These are phyloP conservation scores for Aspergillus haitiensis DNA, from an alignment of 495 filamentous ascomycete species.

Conservation along the genomic window DNA sequence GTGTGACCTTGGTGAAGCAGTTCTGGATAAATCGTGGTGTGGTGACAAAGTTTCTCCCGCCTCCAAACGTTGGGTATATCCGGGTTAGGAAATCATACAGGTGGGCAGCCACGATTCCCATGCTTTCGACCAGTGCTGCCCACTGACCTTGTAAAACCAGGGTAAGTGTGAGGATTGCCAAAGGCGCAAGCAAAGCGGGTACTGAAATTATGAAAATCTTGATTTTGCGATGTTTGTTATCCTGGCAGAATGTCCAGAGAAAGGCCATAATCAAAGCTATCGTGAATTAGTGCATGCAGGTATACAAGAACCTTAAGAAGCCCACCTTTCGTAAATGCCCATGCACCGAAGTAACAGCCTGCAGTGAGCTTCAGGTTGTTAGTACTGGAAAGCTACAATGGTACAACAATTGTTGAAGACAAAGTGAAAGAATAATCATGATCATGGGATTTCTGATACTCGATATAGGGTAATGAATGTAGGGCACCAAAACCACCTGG, in stretches of 20 bases:
- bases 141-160: slow-evolving; percentile 56
- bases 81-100: slow-evolving; percentile 81
- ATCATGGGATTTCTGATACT: slow-evolving; percentile 20
- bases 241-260: slow-evolving; percentile 78
- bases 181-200: slow-evolving; percentile 71
- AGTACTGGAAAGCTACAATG: slow-evolving; percentile 35
- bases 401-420: slow-evolving; percentile 1
- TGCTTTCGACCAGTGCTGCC: slow-evolving; percentile 55
- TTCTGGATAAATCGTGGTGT: slow-evolving; percentile 67
- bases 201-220: slow-evolving; percentile 77
- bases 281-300: slow-evolving; percentile 30
- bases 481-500: slow-evolving; percentile 84
- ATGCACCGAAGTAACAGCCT: slow-evolving; percentile 49
- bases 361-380: slow-evolving; percentile 49
- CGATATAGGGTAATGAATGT: slow-evolving; percentile 57
- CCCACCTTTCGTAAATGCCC: slow-evolving; percentile 58
- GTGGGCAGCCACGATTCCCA: slow-evolving; percentile 78
- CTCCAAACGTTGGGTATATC: slow-evolving; percentile 80
- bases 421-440: slow-evolving; percentile 24
- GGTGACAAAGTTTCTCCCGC: slow-evolving; percentile 66
- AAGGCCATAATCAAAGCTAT: slow-evolving; percentile 73
- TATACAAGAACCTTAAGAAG: slow-evolving; percentile 15
- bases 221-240: slow-evolving; percentile 69
- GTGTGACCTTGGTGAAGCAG: slow-evolving; percentile 53
- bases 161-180: slow-evolving; percentile 68